Evolutionary conservation across 306 rosid genomes (phyloP).

Genomic region (Vigna mungo): DNA sequence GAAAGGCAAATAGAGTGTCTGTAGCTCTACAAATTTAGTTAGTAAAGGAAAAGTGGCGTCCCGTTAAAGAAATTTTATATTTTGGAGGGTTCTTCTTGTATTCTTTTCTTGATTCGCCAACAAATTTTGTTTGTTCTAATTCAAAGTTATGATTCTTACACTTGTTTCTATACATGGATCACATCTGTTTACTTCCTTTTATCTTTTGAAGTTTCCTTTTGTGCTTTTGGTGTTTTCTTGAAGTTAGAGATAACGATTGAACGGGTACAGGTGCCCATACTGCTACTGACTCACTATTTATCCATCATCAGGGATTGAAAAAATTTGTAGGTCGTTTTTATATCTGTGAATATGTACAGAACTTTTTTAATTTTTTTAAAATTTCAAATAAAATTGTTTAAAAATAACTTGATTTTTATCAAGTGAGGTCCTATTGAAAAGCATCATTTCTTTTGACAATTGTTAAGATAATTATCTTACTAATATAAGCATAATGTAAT

Average conservation of each 20-base stretch:
- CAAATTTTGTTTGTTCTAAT: conserved; percentile 13
- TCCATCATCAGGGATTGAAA: too few relatives aligned
- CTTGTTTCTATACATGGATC: background rate
- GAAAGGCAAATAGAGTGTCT: too few relatives aligned
- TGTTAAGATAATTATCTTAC: background rate
- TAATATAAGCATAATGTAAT: background rate
- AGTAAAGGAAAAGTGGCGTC: background rate
- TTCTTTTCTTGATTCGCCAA: background rate
- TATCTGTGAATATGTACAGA: too few relatives aligned
- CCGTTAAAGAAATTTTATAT: background rate
- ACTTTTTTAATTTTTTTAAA: too few relatives aligned
- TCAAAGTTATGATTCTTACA: background rate
- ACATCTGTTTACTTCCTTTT: background rate
- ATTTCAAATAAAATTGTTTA: too few relatives aligned
- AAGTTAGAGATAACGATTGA: too few relatives aligned
- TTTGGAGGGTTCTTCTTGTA: background rate
- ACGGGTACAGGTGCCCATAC: too few relatives aligned
- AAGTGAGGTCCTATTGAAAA: background rate
- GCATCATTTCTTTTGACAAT: background rate
- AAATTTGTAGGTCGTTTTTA: too few relatives aligned
- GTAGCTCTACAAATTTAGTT: background rate
- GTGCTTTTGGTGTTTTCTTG: background rate
- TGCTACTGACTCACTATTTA: too few relatives aligned
- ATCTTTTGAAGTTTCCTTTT: background rate
- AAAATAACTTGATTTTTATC: too few relatives aligned